A percentile compares a stretch with the other conserved stretches of the same genome.
Evolutionary conservation across 768 basidiomycete species (phyloP).

Genomic region (Strobilomyces echinocephalus): DNA sequence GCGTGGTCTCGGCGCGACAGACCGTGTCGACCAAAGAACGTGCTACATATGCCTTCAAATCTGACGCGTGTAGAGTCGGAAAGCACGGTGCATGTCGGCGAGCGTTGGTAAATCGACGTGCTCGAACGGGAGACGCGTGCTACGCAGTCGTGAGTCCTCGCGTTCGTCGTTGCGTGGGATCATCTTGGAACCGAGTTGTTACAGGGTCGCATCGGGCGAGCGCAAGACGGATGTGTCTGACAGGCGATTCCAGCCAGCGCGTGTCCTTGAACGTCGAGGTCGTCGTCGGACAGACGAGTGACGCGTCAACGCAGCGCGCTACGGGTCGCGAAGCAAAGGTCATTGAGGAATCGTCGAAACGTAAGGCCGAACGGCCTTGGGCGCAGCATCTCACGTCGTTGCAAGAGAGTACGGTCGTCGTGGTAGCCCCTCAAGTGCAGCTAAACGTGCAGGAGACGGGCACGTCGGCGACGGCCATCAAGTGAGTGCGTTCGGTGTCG

Average conservation of each 20-base stretch:
- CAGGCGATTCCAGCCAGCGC: background rate
- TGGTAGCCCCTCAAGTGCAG: constrained; percentile 1
- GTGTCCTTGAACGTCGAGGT: background rate
- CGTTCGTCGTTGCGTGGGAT: background rate
- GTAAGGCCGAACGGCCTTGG: background rate
- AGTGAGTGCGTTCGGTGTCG: background rate
- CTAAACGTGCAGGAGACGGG: background rate
- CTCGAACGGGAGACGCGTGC: background rate
- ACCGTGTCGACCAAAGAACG: background rate
- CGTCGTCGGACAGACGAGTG: background rate
- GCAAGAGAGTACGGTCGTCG: background rate
- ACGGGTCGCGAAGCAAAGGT: background rate
- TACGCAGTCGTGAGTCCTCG: constrained; percentile 1
- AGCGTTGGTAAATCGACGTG: background rate
- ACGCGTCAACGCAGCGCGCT: background rate
- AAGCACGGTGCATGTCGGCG: background rate
- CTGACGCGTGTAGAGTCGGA: too few species aligned
- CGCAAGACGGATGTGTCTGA: background rate
- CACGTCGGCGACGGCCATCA: background rate
- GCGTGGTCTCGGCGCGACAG: background rate
- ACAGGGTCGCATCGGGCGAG: background rate
- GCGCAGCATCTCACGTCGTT: background rate
- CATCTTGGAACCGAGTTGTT: background rate
- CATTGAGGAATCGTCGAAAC: background rate
- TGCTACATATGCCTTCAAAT: background rate